Base-by-base conservation (phyloP, 2,329 filamentous ascomycete genomes). In the Beauveria sp. region DNA sequence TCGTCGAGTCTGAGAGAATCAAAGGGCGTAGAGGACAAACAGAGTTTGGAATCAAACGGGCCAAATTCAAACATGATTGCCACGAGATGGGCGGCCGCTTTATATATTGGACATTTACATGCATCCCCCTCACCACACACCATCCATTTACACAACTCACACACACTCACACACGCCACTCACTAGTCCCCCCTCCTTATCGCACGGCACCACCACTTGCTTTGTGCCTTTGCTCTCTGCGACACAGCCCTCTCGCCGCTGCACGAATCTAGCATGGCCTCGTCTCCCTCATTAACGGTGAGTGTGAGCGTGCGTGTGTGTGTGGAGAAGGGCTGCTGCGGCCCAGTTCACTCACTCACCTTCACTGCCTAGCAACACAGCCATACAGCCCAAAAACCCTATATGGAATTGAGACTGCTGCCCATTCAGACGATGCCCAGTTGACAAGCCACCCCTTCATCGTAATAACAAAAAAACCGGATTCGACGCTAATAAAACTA, bases 251-350 rank as follows among this genome's bases (percentile, higher is more conserved):
- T 52, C 42, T 56, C 18, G 34, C 12, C 18, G 34, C 12, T 40
- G 24, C 16, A 22, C 56, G 6, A 60, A 60, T 52, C 46, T 31
- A 48, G 56, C 56, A 57, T 57, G 42, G 54, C 54, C 54, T 31
- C 53, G 42, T 46, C 5, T 14, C 34, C 34, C 34, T 4, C 34
- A 28, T 12, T 12, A 14, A n/a, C 16, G 49, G 28, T 38, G 31
- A 31, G 20, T 31, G 31, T 18, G 50, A 12, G 45, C 24, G 20
- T 20, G 50, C 22, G 53, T 45, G 53, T n/a, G 31, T 34, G 31
- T 34, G 49, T 51, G 49, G 40, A 42, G 52, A 54, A 38, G 22
- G 31, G 18, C 14, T 26, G 38, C 34, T 51, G 28, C 49, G 28
- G 20, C 22, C 51, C 12, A 34, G 31, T 34, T 34, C 12, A 34